Evolutionary conservation across 768 basidiomycete genomes (phyloP).

Genomic region (Clitopilus passeckerianus): DNA sequence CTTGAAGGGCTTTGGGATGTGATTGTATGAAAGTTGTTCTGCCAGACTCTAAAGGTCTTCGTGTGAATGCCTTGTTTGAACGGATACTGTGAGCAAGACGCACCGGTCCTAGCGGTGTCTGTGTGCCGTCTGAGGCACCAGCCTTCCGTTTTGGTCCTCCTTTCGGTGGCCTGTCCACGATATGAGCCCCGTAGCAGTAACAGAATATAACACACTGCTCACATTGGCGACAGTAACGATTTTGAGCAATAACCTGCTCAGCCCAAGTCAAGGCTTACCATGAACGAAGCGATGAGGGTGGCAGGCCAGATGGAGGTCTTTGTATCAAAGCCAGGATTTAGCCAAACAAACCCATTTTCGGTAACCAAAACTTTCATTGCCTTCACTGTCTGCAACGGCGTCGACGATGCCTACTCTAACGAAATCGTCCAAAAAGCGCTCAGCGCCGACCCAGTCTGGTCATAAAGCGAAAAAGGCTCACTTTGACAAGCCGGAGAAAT

Average conservation of each 20-base stretch:
- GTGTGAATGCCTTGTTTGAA: neutral
- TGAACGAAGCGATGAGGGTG: neutral
- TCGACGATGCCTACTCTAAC: constrained; percentile 28
- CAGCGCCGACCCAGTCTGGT: constrained; percentile 39
- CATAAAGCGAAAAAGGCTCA: constrained; percentile 50
- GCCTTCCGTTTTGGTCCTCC: constrained; percentile 33
- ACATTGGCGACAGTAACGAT: neutral
- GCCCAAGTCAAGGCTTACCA: neutral
- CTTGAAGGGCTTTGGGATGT: constrained; percentile 74
- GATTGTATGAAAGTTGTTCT: constrained; percentile 70
- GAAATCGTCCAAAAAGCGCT: constrained; percentile 43
- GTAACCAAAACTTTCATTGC: neutral
- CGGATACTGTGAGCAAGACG: constrained; percentile 2
- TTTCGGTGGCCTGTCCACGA: constrained; percentile 36
- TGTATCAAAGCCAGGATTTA: neutral
- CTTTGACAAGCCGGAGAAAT: constrained; percentile 21
- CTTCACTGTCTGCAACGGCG: neutral
- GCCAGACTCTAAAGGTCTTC: constrained; percentile 50
- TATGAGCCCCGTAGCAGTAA: neutral
- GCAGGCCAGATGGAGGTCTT: neutral
- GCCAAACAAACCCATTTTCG: neutral
- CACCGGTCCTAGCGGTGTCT: constrained; percentile 39
- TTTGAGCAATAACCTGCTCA: neutral
- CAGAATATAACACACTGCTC: neutral
- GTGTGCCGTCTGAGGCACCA: constrained; percentile 36